These are phyloP conservation scores for Colletotrichum zoysiae DNA, from an alignment of 2,329 filamentous ascomycete genomes.

Conservation along the genomic window DNA sequence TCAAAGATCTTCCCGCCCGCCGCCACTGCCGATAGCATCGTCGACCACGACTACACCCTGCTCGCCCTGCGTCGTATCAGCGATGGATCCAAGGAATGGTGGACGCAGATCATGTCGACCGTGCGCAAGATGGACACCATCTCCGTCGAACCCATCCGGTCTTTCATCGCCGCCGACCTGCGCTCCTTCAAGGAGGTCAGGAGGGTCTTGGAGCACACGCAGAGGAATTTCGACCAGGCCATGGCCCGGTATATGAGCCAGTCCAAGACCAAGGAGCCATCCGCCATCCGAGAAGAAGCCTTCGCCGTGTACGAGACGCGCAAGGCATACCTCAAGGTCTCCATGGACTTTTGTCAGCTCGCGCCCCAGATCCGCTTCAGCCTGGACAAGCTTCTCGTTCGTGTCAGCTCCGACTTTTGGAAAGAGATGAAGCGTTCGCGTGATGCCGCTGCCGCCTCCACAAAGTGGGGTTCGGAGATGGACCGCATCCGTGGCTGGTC, in stretches of 20 bases:
- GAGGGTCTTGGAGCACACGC: constrained; percentile 79
- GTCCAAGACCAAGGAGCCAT: constrained; percentile 94
- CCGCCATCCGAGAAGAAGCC: constrained; percentile 90
- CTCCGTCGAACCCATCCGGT: constrained; percentile 84
- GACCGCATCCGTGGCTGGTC: constrained; percentile 94
- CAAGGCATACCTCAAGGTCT: constrained; percentile 89
- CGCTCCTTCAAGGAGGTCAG: constrained; percentile 88
- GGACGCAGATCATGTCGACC: constrained; percentile 79
- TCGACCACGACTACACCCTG: constrained; percentile 96
- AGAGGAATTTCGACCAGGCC: constrained; percentile 86
- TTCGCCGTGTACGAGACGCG: constrained; percentile 95
- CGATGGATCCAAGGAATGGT: constrained; percentile 90
- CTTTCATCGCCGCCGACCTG: constrained; percentile 83
- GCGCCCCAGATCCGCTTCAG: constrained; percentile 87
- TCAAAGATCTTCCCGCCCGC: constrained; percentile 79
- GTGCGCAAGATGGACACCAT: constrained; percentile 82
- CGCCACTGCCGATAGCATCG: constrained; percentile 81
- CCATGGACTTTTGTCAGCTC: constrained; percentile 91
- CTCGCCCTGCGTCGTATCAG: constrained; percentile 86
- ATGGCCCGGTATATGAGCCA: constrained; percentile 86
- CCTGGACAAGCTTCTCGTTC: constrained; percentile 88
- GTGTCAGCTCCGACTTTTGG: constrained; percentile 88
- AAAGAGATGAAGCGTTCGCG: constrained; percentile 82
- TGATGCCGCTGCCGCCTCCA: constrained; percentile 74
- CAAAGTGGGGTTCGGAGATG: constrained; percentile 82